A percentile compares a stretch with the other conserved stretches of the same genome.
phyloP scores from a whole-genome alignment of 73 alveolate species.

The Blepharisma stoltei region DNA sequence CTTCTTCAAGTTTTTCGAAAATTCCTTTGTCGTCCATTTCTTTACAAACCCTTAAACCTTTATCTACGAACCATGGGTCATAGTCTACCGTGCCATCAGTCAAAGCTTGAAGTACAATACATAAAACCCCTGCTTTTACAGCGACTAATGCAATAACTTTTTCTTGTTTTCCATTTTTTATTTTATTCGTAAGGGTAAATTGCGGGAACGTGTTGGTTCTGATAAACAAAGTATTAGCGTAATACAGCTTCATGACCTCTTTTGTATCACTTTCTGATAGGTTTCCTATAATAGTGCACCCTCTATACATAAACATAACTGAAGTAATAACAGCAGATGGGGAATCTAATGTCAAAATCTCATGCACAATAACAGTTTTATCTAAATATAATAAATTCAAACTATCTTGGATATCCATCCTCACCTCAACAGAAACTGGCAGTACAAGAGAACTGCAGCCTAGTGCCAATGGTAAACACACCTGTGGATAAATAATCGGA shows the following conservation, averaged over 20 bases:
- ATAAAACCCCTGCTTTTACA: not conserved
- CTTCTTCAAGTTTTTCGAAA: slow-evolving; percentile 5
- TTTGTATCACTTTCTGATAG: not conserved
- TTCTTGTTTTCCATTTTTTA: not conserved
- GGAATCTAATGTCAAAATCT: not conserved
- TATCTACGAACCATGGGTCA: slow-evolving; percentile 5
- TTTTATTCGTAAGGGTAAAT: not conserved
- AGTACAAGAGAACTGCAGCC: not conserved
- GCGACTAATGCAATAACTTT: not conserved
- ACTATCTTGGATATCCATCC: not conserved
- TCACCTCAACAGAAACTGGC: not conserved
- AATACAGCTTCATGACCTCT: slow-evolving; percentile 1
- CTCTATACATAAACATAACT: slow-evolving; percentile 4
- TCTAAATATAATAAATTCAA: not conserved
- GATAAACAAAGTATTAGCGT: not conserved
- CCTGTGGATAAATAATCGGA: not conserved
- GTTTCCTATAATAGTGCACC: not conserved
- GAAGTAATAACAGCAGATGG: slow-evolving; percentile 1
- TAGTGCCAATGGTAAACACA: not conserved
- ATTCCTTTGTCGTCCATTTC: not conserved
- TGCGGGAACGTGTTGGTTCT: not conserved
- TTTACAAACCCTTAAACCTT: not conserved
- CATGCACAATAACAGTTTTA: slow-evolving; percentile 16
- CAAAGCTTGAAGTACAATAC: not conserved
- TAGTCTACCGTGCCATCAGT: slow-evolving; percentile 6